Base-by-base conservation (phyloP, 1,139 yeast genomes). In the Suhomyces chickasaworum region DNA sequence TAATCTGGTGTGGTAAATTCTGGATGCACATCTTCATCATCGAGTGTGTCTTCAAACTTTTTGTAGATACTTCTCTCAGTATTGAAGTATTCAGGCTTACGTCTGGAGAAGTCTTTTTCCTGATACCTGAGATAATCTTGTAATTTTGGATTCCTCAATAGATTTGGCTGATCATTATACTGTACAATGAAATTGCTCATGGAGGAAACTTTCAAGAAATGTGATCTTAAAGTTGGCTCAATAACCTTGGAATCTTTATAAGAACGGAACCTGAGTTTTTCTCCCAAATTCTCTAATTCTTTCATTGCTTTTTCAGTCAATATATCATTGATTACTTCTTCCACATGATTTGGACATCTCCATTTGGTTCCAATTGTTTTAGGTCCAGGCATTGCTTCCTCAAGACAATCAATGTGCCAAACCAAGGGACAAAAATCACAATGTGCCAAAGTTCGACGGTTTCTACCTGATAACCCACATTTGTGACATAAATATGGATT, bases 281-380 rank as follows among this genome's bases (percentile, higher is more conserved):
- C 52, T 8, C 46, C 42, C 31, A 31, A 41, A 25, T 38, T 42
- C 4, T 39, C 39, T 15, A 46, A 18, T 15, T 42, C 42, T 27
- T 42, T 23, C 44, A 39, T 27, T 2, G 45, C 56, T 56, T 65
- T 60, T 39, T 69, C 62, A 39, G 63, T 57, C 21, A 61, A 58
- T 13, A 64, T 44, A 23, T 64, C 61, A 3, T 77, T 78, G 4
- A 81, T 58, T 7, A 84, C 68, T 41, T 77, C 75, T 39, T 82
- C 89, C 12, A 83, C 80, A 65, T 93, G 99, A 56, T 88, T 83
- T 0, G 98, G 99, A 62, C 99, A 93, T 66, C 83, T 83, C 99
- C 99, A 93, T 60, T 88, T 88, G 36, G 79, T 76, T 1, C 96
- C 95, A 35, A 89, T 66, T 20, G 87, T 81, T 58, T 89, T 89